phyloP scores from a whole-genome alignment of 176 grass and related monocot genomes.

The Paspalum notatum region DNA sequence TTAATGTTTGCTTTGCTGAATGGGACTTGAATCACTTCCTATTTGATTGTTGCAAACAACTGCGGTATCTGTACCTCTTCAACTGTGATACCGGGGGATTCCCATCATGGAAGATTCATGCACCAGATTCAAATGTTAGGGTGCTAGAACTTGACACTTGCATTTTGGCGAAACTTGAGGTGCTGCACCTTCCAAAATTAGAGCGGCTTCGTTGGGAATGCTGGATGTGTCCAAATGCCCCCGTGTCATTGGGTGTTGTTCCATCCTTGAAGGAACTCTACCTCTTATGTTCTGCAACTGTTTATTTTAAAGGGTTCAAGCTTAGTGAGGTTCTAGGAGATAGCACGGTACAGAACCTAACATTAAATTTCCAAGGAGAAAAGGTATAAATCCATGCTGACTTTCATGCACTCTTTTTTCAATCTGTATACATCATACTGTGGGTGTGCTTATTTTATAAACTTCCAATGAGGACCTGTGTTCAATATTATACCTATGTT shows the following conservation, averaged over 20 bases:
- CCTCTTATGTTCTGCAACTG: neutral
- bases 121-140: neutral
- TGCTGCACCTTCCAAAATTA: constrained; percentile 28
- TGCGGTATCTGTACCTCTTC: neutral
- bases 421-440: neutral
- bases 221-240: neutral
- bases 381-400: neutral
- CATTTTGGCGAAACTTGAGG: constrained; percentile 8
- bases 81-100: neutral
- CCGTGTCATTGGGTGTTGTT: constrained; percentile 22
- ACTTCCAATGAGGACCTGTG: neutral
- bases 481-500: neutral
- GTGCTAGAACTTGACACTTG: neutral
- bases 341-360: constrained; percentile 4
- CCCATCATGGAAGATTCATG: constrained; percentile 3
- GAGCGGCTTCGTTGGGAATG: neutral
- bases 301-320: neutral
- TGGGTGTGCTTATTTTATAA: neutral
- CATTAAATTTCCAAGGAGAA: constrained; percentile 31
- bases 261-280: neutral
- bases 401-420: neutral
- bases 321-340: constrained; percentile 33
- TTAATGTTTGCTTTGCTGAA: neutral
- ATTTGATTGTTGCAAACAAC: constrained; percentile 30
- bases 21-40: constrained; percentile 17